Conservation (phyloP, 1,139 yeast species). For the Sugiyamaella xylanicola region DNA sequence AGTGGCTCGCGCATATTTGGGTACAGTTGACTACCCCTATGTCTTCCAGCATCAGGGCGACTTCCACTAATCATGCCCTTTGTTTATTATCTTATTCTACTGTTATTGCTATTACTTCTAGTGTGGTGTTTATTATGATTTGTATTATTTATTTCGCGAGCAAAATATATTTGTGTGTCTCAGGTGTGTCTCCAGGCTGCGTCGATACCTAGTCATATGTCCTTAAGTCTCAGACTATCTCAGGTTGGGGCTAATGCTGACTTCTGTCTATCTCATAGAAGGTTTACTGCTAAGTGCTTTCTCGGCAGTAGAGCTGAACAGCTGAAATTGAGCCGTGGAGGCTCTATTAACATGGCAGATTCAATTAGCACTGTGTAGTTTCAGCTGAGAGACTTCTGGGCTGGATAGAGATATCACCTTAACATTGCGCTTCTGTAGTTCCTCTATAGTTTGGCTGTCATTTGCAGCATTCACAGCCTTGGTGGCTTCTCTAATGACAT, state of each 20-base stretch:
- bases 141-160: background rate
- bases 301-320: too few species aligned
- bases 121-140: too few species aligned
- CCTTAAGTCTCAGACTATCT: too few species aligned
- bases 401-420: conserved; percentile 12
- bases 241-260: too few species aligned
- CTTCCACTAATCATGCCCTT: background rate
- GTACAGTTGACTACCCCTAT: conserved; percentile 9
- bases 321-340: background rate
- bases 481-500: conserved; percentile 58
- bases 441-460: conserved; percentile 8
- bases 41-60: background rate
- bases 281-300: too few species aligned
- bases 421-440: conserved; percentile 9
- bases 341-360: too few species aligned
- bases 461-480: conserved; percentile 47
- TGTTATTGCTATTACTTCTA: too few species aligned
- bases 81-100: too few species aligned
- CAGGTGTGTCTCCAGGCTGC: too few species aligned
- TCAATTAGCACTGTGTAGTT: background rate
- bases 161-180: too few species aligned
- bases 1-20: conserved; percentile 14
- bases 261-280: too few species aligned
- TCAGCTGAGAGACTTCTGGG: conserved; percentile 8
- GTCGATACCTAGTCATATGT: too few species aligned